These are phyloP conservation scores for Fusarium cyanostomum DNA, from an alignment of 2,329 filamentous ascomycete genomes.

Conservation along the genomic window DNA sequence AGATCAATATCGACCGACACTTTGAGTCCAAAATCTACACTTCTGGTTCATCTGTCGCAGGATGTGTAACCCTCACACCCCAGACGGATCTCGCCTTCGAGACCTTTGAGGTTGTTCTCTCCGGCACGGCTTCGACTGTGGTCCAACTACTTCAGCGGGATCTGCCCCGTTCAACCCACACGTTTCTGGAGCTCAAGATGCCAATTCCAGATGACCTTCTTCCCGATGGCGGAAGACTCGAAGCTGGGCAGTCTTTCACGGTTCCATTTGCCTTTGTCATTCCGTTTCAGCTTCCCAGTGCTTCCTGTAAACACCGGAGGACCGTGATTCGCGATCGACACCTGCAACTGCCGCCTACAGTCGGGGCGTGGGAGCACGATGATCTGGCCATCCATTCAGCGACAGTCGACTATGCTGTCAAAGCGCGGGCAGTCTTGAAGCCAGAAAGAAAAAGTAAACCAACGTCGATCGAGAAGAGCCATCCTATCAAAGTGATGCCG, in stretches of 20 bases:
- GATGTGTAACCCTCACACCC: constrained; percentile 9
- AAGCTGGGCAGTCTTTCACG: constrained; percentile 12
- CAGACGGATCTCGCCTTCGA: constrained; percentile 21
- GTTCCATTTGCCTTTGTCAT: constrained; percentile 35
- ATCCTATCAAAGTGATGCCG: constrained; percentile 29
- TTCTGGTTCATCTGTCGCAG: constrained; percentile 26
- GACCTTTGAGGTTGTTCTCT: constrained; percentile 20
- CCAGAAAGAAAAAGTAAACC: not conserved
- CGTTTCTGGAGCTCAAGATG: constrained; percentile 30
- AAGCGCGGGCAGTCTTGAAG: not conserved
- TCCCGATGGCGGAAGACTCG: not conserved
- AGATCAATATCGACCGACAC: constrained; percentile 31
- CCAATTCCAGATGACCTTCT: constrained; percentile 17
- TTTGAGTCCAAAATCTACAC: constrained; percentile 34
- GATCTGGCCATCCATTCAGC: constrained; percentile 29
- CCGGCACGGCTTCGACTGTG: not conserved
- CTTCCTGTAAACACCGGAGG: constrained; percentile 20
- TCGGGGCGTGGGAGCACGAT: constrained; percentile 33
- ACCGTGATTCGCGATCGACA: constrained; percentile 19
- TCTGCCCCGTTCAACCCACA: constrained; percentile 15
- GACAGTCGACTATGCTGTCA: constrained; percentile 24
- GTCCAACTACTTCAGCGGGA: constrained; percentile 30
- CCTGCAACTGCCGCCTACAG: constrained; percentile 26
- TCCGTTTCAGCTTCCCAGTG: constrained; percentile 29
- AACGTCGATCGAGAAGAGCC: not conserved